Conservation (phyloP, 257 asterid genomes). For the Schizonepeta tenuifolia region DNA sequence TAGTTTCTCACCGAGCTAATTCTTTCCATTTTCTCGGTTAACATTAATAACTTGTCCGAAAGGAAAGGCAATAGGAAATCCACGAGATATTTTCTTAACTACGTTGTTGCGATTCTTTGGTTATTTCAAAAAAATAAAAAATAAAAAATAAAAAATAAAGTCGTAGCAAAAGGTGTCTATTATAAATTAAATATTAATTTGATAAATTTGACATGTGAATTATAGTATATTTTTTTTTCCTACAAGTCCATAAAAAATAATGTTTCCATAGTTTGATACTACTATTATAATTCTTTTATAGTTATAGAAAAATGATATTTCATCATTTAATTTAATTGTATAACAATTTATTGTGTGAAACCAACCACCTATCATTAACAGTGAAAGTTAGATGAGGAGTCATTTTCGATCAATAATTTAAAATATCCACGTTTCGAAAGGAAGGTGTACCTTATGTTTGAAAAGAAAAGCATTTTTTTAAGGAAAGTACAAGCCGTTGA, state of each 20-base stretch:
- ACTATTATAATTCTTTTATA: no score
- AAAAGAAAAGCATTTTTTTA: conserved; percentile 18
- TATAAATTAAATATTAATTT: no score
- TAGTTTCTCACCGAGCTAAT: neutral
- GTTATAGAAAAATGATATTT: no score
- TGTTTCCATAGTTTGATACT: no score
- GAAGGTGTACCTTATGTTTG: neutral
- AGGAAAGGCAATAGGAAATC: neutral
- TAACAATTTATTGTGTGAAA: neutral
- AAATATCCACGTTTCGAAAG: conserved; percentile 20
- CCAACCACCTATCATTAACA: neutral
- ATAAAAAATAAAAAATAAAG: no score
- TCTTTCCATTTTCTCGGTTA: neutral
- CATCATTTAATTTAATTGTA: no score
- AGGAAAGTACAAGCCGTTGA: conserved; percentile 34
- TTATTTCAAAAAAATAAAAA: neutral
- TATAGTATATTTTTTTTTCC: no score
- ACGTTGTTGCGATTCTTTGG: neutral
- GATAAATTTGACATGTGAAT: no score
- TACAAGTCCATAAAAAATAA: no score
- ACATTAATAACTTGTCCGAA: neutral
- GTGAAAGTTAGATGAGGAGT: neutral
- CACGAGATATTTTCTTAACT: no score
- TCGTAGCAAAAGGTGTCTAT: no score
- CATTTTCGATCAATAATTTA: conserved; percentile 17